Conservation (phyloP, 345 rosid species). For the Sonneratia alba region DNA sequence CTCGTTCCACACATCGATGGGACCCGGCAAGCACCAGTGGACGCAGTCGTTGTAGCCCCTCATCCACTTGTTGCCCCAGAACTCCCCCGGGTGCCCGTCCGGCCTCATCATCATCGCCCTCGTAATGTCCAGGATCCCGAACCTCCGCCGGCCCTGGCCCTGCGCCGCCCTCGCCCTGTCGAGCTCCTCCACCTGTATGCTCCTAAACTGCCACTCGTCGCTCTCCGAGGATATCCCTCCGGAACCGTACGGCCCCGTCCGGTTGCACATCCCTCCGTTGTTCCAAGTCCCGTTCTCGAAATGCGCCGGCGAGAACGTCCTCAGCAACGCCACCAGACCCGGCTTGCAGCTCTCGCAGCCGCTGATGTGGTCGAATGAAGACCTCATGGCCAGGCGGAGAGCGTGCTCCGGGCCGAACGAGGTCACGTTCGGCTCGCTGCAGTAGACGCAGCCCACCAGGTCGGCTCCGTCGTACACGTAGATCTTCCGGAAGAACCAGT, state of each 20-base stretch:
- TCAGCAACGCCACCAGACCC: slow-evolving; percentile 26
- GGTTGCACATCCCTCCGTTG: slow-evolving; percentile 56
- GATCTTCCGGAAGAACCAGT: slow-evolving; percentile 73
- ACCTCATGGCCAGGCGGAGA: slow-evolving; percentile 35
- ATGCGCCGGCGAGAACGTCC: slow-evolving; percentile 86
- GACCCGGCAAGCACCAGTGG: slow-evolving; percentile 94
- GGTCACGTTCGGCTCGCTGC: slow-evolving; percentile 37
- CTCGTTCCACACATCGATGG: slow-evolving; percentile 70
- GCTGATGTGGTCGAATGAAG: slow-evolving; percentile 35
- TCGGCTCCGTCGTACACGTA: slow-evolving; percentile 31
- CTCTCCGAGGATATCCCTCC: slow-evolving; percentile 12
- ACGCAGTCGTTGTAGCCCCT: slow-evolving; percentile 69
- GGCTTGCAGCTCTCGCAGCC: slow-evolving; percentile 27
- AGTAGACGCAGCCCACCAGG: slow-evolving; percentile 51
- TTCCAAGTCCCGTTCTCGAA: slow-evolving; percentile 81
- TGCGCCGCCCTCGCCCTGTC: slow-evolving; percentile 15
- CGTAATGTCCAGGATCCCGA: slow-evolving; percentile 49
- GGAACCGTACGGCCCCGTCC: slow-evolving; percentile 39
- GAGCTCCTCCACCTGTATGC: slow-evolving; percentile 42
- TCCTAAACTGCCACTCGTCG: slow-evolving; percentile 42
- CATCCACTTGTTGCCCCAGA: slow-evolving; percentile 78
- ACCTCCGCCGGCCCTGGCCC: slow-evolving; percentile 23
- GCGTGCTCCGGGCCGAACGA: slow-evolving; percentile 34
- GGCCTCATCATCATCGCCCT: slow-evolving; percentile 69
- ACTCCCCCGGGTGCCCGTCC: slow-evolving; percentile 67